Evolutionary conservation across 169 alveolate species (phyloP).

Genomic region (Eimeria maxima): DNA sequence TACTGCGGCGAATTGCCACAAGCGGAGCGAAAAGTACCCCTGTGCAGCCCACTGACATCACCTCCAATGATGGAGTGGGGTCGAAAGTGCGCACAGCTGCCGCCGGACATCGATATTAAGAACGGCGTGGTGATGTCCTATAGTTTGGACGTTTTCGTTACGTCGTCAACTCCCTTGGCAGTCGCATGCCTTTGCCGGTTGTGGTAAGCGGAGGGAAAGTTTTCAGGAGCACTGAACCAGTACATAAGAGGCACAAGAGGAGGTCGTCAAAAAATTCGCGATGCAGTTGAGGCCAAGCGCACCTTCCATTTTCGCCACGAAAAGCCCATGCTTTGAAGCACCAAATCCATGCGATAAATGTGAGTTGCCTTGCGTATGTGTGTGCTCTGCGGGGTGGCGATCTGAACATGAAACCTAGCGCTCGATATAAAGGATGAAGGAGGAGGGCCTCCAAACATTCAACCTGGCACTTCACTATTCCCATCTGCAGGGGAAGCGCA

Average conservation of each 20-base stretch:
- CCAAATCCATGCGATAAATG: background rate
- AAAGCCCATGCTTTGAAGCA: background rate
- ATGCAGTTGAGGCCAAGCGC: background rate
- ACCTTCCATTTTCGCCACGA: background rate
- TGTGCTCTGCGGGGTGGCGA: background rate
- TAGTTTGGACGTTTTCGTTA: too few relatives aligned
- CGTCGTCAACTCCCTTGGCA: too few relatives aligned
- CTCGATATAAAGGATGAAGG: background rate
- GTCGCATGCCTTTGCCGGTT: background rate
- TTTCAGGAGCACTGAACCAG: background rate
- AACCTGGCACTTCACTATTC: too few relatives aligned
- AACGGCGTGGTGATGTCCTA: too few relatives aligned
- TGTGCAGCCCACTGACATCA: too few relatives aligned
- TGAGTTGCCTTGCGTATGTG: too few relatives aligned
- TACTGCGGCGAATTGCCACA: background rate
- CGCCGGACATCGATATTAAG: too few relatives aligned
- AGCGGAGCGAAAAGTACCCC: background rate
- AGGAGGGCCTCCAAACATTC: too few relatives aligned
- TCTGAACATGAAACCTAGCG: background rate
- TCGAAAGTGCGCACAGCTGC: too few relatives aligned
- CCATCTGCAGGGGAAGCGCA: too few relatives aligned
- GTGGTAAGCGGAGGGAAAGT: background rate
- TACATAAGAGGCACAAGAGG: too few relatives aligned
- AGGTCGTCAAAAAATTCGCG: background rate
- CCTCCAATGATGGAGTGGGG: too few relatives aligned